Evolutionary conservation across 805 yeast species (phyloP).

Genomic region (Naumovozyma dairenensis): DNA sequence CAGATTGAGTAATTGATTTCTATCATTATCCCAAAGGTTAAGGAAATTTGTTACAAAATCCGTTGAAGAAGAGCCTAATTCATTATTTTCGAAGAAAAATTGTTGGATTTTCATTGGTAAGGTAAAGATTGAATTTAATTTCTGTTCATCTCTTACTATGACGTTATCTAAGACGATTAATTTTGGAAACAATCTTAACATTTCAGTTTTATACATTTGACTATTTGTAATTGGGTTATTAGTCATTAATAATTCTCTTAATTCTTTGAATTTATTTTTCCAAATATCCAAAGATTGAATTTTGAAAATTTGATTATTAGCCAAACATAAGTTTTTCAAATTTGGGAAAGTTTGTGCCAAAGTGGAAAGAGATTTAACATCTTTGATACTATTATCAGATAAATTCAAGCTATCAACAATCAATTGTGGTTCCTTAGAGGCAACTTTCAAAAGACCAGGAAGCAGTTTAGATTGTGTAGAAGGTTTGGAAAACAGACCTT

Average conservation of each 20-base stretch:
- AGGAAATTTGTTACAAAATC: slow-evolving; percentile 68
- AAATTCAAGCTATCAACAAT: slow-evolving; percentile 61
- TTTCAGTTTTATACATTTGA: slow-evolving; percentile 45
- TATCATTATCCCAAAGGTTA: slow-evolving; percentile 71
- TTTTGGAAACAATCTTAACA: slow-evolving; percentile 69
- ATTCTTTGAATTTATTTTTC: slow-evolving; percentile 60
- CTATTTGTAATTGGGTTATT: slow-evolving; percentile 63
- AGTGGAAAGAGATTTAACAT: slow-evolving; percentile 48
- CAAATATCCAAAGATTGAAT: slow-evolving; percentile 58
- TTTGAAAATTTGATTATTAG: slow-evolving; percentile 58
- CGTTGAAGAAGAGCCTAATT: slow-evolving; percentile 61
- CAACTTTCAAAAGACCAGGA: slow-evolving; percentile 80
- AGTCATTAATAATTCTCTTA: slow-evolving; percentile 67
- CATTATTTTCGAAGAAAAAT: slow-evolving; percentile 74
- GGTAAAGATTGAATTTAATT: slow-evolving; percentile 39
- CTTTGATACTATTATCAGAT: slow-evolving; percentile 54
- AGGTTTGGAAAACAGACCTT: slow-evolving; percentile 56
- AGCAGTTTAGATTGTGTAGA: slow-evolving; percentile 72
- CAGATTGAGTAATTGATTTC: slow-evolving; percentile 57
- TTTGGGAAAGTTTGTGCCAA: slow-evolving; percentile 67
- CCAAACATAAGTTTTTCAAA: slow-evolving; percentile 68
- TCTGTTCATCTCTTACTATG: slow-evolving; percentile 63
- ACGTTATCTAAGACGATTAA: slow-evolving; percentile 71
- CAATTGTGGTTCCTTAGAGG: slow-evolving; percentile 39
- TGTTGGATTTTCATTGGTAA: slow-evolving; percentile 49